Conservation (phyloP, 352 stramenopile species). For the Aphanomyces stellatus region DNA sequence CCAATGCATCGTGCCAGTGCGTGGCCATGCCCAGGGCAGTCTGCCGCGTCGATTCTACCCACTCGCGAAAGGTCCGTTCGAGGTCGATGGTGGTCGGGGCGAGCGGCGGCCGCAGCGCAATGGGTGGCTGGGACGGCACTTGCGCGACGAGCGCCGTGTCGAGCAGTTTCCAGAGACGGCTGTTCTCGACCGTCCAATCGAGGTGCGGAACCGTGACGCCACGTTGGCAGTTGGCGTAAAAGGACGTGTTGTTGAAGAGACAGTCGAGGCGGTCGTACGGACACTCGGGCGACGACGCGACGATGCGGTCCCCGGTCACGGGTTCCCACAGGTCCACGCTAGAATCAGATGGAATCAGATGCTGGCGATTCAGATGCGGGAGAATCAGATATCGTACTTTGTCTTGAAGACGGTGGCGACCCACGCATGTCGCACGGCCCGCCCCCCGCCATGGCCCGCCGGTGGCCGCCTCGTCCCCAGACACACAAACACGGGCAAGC, state of each 20-base stretch:
- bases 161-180: constrained; percentile 52
- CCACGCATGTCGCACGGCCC: constrained; percentile 51
- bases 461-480: constrained; percentile 59
- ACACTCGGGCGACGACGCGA: background rate
- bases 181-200: constrained; percentile 37
- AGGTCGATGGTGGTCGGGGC: constrained; percentile 21
- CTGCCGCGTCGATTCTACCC: constrained; percentile 36
- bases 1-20: constrained; percentile 64
- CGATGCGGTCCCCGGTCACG: constrained; percentile 44
- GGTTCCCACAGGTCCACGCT: constrained; percentile 58
- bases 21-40: constrained; percentile 46
- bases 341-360: background rate
- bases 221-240: constrained; percentile 58
- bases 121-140: constrained; percentile 28
- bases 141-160: constrained; percentile 37
- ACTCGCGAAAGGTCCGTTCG: constrained; percentile 27
- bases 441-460: constrained; percentile 23
- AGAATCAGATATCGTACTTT: background rate
- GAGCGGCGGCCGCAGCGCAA: constrained; percentile 28
- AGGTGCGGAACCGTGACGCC: constrained; percentile 35
- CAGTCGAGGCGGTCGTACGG: constrained; percentile 74
- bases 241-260: constrained; percentile 61
- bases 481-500: constrained; percentile 79
- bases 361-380: background rate
- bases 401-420: constrained; percentile 42